These are phyloP conservation scores for Arthrinium phaeospermum DNA, from an alignment of 2,329 filamentous ascomycete species.

Conservation along the genomic window DNA sequence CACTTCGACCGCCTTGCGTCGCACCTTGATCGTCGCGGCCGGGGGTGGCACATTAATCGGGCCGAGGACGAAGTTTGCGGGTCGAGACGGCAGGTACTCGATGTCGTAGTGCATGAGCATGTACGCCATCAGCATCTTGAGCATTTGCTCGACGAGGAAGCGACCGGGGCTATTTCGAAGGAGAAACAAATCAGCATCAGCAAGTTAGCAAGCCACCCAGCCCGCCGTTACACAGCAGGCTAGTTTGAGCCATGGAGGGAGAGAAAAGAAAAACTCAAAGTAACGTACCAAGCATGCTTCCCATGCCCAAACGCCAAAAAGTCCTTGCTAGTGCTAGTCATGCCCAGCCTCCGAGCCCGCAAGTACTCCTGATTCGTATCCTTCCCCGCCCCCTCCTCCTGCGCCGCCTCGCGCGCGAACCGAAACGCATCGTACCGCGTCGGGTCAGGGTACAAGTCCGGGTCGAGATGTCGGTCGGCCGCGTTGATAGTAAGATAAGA, in stretches of 20 bases:
- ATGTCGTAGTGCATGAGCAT: constrained; percentile 17
- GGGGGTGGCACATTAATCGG: constrained; percentile 15
- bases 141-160: constrained; percentile 17
- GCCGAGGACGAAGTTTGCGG: constrained; percentile 11
- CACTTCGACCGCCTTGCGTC: background rate
- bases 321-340: constrained; percentile 18
- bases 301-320: constrained; percentile 14
- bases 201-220: background rate
- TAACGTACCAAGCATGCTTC: constrained; percentile 3
- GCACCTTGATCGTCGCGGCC: constrained; percentile 7
- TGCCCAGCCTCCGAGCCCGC: constrained; percentile 1
- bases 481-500: constrained; percentile 18
- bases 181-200: background rate
- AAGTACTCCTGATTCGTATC: constrained; percentile 6
- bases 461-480: constrained; percentile 12
- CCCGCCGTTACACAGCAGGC: background rate
- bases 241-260: background rate
- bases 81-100: constrained; percentile 4
- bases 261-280: background rate
- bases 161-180: background rate
- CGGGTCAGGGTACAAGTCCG: constrained; percentile 11
- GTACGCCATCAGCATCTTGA: constrained; percentile 17
- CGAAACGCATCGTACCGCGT: constrained; percentile 14
- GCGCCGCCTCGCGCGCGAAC: background rate
- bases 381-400: background rate